Conservation (phyloP, 1,139 yeast species). For the Kodamaea plutei region DNA sequence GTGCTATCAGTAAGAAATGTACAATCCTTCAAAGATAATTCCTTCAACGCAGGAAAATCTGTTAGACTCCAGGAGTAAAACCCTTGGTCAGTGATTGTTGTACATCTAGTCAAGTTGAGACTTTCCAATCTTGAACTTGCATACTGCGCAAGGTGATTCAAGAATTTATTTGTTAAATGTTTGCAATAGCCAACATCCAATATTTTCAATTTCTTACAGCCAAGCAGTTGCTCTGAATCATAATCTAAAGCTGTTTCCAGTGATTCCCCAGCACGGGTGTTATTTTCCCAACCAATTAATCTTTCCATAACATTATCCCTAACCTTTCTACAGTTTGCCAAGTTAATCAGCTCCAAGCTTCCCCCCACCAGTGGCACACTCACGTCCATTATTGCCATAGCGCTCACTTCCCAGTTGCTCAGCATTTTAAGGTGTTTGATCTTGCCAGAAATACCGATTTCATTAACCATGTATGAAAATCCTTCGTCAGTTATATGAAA, state of each 20-base stretch:
- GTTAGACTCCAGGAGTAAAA: slow-evolving; percentile 60
- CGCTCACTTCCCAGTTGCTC: slow-evolving; percentile 74
- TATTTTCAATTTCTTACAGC: slow-evolving; percentile 54
- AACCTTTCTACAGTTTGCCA: slow-evolving; percentile 70
- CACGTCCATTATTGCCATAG: slow-evolving; percentile 77
- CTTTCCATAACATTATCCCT: slow-evolving; percentile 67
- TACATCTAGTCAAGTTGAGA: slow-evolving; percentile 67
- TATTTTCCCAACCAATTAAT: slow-evolving; percentile 51
- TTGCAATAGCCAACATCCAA: slow-evolving; percentile 69
- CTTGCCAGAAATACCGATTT: slow-evolving; percentile 62
- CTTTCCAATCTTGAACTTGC: slow-evolving; percentile 52
- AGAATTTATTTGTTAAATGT: slow-evolving; percentile 62
- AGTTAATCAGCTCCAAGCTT: slow-evolving; percentile 54
- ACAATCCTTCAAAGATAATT: slow-evolving; percentile 62
- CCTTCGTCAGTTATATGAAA: slow-evolving; percentile 76
- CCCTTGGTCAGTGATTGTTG: slow-evolving; percentile 72
- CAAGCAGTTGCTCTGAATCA: slow-evolving; percentile 28
- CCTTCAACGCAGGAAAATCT: slow-evolving; percentile 49
- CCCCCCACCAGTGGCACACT: slow-evolving; percentile 63
- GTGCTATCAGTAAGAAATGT: slow-evolving; percentile 68
- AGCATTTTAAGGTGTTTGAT: slow-evolving; percentile 55
- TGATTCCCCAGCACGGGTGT: slow-evolving; percentile 4
- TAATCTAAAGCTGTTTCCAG: slow-evolving; percentile 13
- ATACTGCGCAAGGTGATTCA: slow-evolving; percentile 59
- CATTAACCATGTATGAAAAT: slow-evolving; percentile 64